Evolutionary conservation across 805 yeast species (phyloP), one percentile per base, ranked within the genome.

Genomic region (Dipodascopsis uninucleata): DNA sequence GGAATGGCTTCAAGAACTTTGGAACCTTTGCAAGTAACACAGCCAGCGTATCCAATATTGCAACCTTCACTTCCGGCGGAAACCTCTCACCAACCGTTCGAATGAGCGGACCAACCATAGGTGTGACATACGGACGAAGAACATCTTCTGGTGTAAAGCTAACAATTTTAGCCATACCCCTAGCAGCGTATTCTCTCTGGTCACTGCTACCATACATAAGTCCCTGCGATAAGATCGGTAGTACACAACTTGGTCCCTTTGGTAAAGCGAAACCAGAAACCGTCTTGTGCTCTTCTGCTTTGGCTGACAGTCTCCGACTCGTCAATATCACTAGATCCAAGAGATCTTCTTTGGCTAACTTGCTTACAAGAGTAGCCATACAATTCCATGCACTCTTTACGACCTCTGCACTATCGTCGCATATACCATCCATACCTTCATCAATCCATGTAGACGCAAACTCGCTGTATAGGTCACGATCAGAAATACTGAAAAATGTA

Each of bases 21-120:
- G 98, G 96, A 57, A 90, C 84, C 70, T 87, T 85, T 20, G 69
- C 68, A 59, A 93, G 79, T 61, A 94, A 70, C 53, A 77, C 77
- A 61, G 83, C 84, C 64, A 94, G 75, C 1, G 97, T 95, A 52
- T 75, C 74, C 60, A 93, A 72, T 56, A 94, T 90, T n/a, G 96
- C 95, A 28, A 95, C 82, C 72, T 93, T 93, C 57, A 93, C 86
- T 56, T 88, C 96, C 50, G 95, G 76, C 14, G 82, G 77, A 55
- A 86, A 90, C 65, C 96, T 80, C 66, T 93, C 99, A 61, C 99
- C 98, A 61, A 90, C 85, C 45, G 90, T 95, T 74, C 99, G 87
- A 67, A 93, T 93, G 61, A 93, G 75, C 31, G 98, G 98, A 68
- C 99, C 99, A 22, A 96, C 89, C 53, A 94, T 86, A 22, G 80